Evolutionary conservation across 2,329 filamentous ascomycete genomes (phyloP).

Genomic region (Fusarium mexicanum): DNA sequence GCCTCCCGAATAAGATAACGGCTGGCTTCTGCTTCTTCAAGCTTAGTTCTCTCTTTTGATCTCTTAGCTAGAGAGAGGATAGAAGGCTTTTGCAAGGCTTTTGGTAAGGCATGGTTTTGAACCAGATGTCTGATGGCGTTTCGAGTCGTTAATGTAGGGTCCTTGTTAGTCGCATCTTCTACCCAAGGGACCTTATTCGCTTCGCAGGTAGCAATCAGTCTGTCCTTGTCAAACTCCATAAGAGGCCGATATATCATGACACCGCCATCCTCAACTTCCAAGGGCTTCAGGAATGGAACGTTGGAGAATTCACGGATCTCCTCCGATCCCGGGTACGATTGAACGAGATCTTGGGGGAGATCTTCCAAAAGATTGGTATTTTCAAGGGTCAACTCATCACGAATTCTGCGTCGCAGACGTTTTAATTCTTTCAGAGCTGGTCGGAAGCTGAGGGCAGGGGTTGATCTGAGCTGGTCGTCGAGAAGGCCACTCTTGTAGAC

Average conservation of each 20-base stretch:
- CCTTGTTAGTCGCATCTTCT: slow-evolving; percentile 84
- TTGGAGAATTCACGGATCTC: slow-evolving; percentile 25
- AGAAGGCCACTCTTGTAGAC: slow-evolving; percentile 72
- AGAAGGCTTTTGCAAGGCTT: slow-evolving; percentile 71
- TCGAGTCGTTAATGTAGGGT: slow-evolving; percentile 78
- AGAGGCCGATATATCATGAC: slow-evolving; percentile 75
- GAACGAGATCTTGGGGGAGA: slow-evolving; percentile 34
- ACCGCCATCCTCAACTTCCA: slow-evolving; percentile 70
- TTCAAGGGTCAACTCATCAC: slow-evolving; percentile 42
- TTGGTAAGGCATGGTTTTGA: slow-evolving; percentile 68
- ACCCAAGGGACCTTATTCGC: slow-evolving; percentile 77
- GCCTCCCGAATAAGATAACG: slow-evolving; percentile 60
- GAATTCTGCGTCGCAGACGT: slow-evolving; percentile 44
- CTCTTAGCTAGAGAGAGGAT: slow-evolving; percentile 69
- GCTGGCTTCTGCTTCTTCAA: slow-evolving; percentile 63
- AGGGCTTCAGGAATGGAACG: slow-evolving; percentile 48
- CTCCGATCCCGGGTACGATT: slow-evolving; percentile 43
- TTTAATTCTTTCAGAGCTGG: slow-evolving; percentile 45
- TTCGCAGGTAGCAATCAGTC: slow-evolving; percentile 79
- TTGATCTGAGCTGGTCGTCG: slow-evolving; percentile 53
- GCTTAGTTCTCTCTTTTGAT: slow-evolving; percentile 55
- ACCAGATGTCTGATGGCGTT: slow-evolving; percentile 82
- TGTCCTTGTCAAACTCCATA: slow-evolving; percentile 74
- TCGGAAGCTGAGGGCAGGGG: slow-evolving; percentile 53
- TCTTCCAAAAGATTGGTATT: slow-evolving; percentile 12